Base-by-base conservation (phyloP, 306 rosid genomes). In the Amphicarpaea edgeworthii region DNA sequence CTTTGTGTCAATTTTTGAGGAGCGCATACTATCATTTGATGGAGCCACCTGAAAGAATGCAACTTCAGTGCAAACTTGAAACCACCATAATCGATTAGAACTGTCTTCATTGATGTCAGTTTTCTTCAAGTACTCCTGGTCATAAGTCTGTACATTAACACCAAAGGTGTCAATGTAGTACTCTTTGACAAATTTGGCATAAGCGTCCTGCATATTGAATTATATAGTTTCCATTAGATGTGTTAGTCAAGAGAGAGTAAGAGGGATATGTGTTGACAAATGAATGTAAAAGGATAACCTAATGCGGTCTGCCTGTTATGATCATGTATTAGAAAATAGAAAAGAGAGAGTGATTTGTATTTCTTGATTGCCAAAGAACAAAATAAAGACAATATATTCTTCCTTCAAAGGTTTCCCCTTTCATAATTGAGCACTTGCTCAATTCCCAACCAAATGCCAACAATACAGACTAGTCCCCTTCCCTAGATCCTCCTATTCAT, bases 31-130 rank as follows among this genome's bases (percentile, higher is more conserved):
- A 70, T 92, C 98, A 79, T 87, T 88, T 81, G 88, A 84, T 14
- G 96, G 98, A 59, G 98, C 97, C 75, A 94, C 98, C 87, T 94
- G 98, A 83, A 94, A 94, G 85, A 82, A 94, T 64, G 97, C 98
- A 80, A 94, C 93, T 85, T 92, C 98, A 15, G 92, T 88, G 79
- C 98, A 94, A 84, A 91, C 98, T 94, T 94, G 98, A 83, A 94
- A 94, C 98, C 98, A 92, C 98, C 98, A 94, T 79, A 90, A 80
- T 80, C 97, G 85, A 66, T 72, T 88, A 30, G 91, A 65, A 63
- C 87, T 87, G 83, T 76, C 82, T 71, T 83, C 89, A 67, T 79
- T 77, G 47, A 77, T 79, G 68, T 81, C 67, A 72, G 97, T 86
- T 37, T 79, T 87, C 81, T 94, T 91, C 88, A 94, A 86, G 86